Percentiles rank a stretch among this genome's conserved stretches.
phyloP scores from a whole-genome alignment of 2,329 filamentous ascomycete genomes.

The Colletotrichum australisinense region DNA sequence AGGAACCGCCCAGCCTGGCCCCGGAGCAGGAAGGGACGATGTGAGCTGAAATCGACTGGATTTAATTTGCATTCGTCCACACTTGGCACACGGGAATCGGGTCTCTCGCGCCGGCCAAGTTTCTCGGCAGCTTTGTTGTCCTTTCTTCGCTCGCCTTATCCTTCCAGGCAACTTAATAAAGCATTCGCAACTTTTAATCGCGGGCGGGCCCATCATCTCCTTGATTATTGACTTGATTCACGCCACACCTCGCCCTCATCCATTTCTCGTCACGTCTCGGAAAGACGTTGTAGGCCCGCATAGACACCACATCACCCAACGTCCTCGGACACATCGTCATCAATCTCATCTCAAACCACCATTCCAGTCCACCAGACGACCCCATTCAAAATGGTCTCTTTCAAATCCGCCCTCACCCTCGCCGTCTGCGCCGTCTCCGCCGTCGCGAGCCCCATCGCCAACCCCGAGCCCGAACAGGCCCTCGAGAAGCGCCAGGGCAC shows the following conservation, averaged over 20 bases:
- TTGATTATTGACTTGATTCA: background rate
- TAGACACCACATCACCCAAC: background rate
- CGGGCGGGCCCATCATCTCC: constrained; percentile 11
- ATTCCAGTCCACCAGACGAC: background rate
- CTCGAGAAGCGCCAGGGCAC: constrained; percentile 27
- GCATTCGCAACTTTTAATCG: background rate
- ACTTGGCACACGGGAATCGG: constrained; percentile 26
- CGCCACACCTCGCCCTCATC: too few species aligned
- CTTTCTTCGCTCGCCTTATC: background rate
- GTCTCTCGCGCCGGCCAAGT: constrained; percentile 24
- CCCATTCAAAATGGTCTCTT: constrained; percentile 26
- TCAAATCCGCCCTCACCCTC: constrained; percentile 20
- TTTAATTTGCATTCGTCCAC: background rate
- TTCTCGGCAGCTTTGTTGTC: constrained; percentile 3
- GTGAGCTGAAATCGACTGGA: constrained; percentile 1
- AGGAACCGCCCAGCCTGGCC: background rate
- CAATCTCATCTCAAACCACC: background rate
- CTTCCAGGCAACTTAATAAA: background rate
- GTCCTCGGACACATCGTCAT: background rate
- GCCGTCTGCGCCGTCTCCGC: constrained; percentile 8
- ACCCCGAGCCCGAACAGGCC: background rate
- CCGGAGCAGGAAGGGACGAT: background rate
- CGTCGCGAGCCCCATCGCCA: constrained; percentile 8
- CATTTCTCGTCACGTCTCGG: background rate
- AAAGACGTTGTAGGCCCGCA: background rate